Evolutionary conservation across 148 eudicot species (phyloP), one percentile per base, ranked within the genome.

Genomic region (Gaultheria prostrata): DNA sequence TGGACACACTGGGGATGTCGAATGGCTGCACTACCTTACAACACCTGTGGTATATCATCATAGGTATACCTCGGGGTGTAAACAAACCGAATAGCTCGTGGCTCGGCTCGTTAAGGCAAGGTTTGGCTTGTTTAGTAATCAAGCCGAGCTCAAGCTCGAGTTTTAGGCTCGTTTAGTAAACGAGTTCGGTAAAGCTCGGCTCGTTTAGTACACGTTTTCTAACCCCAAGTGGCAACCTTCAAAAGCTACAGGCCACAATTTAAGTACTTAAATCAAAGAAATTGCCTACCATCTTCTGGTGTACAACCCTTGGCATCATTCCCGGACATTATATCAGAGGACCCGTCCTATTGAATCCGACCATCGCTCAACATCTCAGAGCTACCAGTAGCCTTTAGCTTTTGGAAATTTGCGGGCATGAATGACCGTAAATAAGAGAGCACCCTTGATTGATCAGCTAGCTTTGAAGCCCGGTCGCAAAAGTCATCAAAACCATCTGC

Each of bases 231-330:
- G 20, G 77, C 50, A 73, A 73, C 26, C 77, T 35, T 39, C 26
- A 39, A 73, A 73, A 26, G 72, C 72, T 17, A 67, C 33, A 67
- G 35, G 77, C 51, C 77, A 73, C 49, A 20, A 71, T 35, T 4
- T 24, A 63, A 26, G 61, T 59, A 28, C 9, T 35, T 32, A 17
- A 12, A 49, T 94, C 89, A 94, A 48, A 94, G 95, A 33, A 93
- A 87, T 86, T 94, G 96, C 98, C 98, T 93, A 57, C 93, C 98
- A 83, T 94, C 98, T 86, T 93, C 97, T 39, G 88, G 92, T 67
- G 81, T 73, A 77, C 53, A 24, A 59, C 84, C 87, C 51, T 80
- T 90, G 4, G 87, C 81, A 57, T 83, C 85, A 65, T 73, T 84
- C 8, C 88, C 63, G 14, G 86, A 73, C 65, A 84, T 84, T 73